phyloP scores from a whole-genome alignment of 805 yeast genomes.

The Starmerella powellii region DNA sequence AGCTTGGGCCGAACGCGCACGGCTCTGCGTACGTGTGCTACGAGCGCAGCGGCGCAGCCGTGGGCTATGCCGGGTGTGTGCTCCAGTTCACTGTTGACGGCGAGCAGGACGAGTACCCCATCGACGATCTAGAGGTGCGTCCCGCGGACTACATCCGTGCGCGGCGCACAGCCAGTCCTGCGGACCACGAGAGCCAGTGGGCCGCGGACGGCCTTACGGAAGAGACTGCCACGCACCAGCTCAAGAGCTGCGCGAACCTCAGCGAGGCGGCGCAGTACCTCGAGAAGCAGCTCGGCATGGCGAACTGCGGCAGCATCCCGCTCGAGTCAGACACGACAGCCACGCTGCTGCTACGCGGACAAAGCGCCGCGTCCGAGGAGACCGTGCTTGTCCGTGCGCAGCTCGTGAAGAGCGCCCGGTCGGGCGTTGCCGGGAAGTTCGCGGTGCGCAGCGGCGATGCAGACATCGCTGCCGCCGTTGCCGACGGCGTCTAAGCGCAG shows the following conservation, averaged over 20 bases:
- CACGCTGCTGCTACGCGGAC: slow-evolving; percentile 45
- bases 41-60: slow-evolving; percentile 35
- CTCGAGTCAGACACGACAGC: slow-evolving; percentile 50
- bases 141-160: slow-evolving; percentile 80
- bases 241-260: slow-evolving; percentile 38
- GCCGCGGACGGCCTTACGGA: slow-evolving; percentile 31
- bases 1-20: slow-evolving; percentile 54
- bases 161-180: slow-evolving; percentile 51
- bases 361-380: slow-evolving; percentile 41
- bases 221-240: slow-evolving; percentile 52
- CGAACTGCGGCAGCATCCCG: slow-evolving; percentile 58
- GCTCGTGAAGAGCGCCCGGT: slow-evolving; percentile 34
- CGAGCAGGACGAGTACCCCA: slow-evolving; percentile 83
- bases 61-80: slow-evolving; percentile 48
- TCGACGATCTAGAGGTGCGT: slow-evolving; percentile 60
- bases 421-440: slow-evolving; percentile 38
- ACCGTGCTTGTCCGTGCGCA: slow-evolving; percentile 35
- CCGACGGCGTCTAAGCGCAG: slow-evolving; percentile 30
- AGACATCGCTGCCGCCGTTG: slow-evolving; percentile 40
- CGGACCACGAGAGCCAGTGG: slow-evolving; percentile 5
- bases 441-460: slow-evolving; percentile 34
- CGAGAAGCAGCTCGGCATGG: slow-evolving; percentile 43
- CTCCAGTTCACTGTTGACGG: slow-evolving; percentile 73
- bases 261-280: slow-evolving; percentile 49
- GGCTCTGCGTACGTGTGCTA: slow-evolving; percentile 74